Evolutionary conservation across 345 rosid species (phyloP).

Genomic region (Corchorus olitorius): DNA sequence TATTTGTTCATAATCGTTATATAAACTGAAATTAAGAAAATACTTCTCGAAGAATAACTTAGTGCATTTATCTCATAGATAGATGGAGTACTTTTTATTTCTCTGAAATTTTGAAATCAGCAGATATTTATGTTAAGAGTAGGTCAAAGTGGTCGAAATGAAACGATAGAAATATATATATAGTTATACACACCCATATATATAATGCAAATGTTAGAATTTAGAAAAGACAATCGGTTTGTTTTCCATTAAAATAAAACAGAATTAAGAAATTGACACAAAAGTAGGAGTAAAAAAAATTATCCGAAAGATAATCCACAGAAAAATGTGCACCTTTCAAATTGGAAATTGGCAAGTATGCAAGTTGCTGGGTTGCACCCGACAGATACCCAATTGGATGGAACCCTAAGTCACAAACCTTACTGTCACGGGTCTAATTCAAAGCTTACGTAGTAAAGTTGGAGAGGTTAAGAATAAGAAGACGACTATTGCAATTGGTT

Average conservation of each 20-base stretch:
- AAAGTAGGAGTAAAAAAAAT: neutral
- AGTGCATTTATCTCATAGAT: no score
- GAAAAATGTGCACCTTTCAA: neutral
- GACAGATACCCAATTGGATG: conserved; percentile 29
- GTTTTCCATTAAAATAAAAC: neutral
- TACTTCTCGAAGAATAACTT: no score
- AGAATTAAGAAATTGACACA: neutral
- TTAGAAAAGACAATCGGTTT: no score
- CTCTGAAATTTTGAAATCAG: no score
- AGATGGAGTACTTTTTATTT: no score
- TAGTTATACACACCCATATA: no score
- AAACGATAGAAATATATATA: neutral
- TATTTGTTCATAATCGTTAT: no score
- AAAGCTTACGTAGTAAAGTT: conserved; percentile 32
- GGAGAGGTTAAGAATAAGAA: conserved; percentile 13
- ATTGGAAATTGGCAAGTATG: neutral
- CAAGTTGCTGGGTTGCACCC: conserved; percentile 41
- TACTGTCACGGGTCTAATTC: conserved; percentile 26
- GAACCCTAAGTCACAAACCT: conserved; percentile 20
- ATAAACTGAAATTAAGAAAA: no score
- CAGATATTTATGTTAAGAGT: no score
- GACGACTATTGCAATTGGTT: no score
- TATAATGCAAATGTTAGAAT: no score
- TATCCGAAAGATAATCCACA: neutral
- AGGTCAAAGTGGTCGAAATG: no score